A percentile compares a stretch with the other conserved stretches of the same genome.
phyloP scores from a whole-genome alignment of 345 rosid species.

The Brassica rapa region DNA sequence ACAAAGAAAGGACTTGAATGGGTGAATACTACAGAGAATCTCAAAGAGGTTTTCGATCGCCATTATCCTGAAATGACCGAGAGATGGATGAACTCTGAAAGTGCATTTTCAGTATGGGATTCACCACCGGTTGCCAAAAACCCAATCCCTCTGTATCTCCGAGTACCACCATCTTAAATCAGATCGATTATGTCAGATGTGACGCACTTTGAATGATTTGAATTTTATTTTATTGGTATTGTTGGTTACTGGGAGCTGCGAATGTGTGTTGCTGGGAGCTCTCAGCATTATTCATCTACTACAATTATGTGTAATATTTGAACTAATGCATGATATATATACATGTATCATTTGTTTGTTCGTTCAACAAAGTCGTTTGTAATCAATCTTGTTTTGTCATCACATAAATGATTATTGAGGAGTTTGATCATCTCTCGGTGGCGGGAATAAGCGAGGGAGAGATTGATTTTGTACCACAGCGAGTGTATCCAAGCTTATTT shows the following conservation, averaged over 20 bases:
- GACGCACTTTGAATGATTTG: not conserved
- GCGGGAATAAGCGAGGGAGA: not conserved
- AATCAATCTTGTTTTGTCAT: not conserved
- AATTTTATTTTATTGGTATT: not conserved
- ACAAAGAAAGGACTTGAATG: slow-evolving; percentile 60
- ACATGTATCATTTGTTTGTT: not conserved
- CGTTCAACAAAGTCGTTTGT: not conserved
- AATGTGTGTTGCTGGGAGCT: not conserved
- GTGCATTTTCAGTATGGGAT: slow-evolving; percentile 71
- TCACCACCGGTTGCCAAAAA: slow-evolving; percentile 41
- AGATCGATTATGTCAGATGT: not conserved
- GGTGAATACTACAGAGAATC: slow-evolving; percentile 57
- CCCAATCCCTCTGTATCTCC: slow-evolving; percentile 49
- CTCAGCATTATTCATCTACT: not conserved
- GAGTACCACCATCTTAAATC: slow-evolving; percentile 41
- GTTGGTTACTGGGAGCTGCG: not conserved
- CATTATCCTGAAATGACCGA: slow-evolving; percentile 53
- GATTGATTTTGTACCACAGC: not conserved
- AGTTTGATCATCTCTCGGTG: not conserved
- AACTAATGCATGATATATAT: not conserved
- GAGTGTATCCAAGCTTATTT: not conserved
- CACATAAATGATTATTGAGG: not conserved
- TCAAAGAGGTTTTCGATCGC: slow-evolving; percentile 55
- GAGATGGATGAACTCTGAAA: slow-evolving; percentile 60
- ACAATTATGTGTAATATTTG: not conserved